Evolutionary conservation across 495 filamentous ascomycete species (phyloP).

Genomic region (Podospora comata): DNA sequence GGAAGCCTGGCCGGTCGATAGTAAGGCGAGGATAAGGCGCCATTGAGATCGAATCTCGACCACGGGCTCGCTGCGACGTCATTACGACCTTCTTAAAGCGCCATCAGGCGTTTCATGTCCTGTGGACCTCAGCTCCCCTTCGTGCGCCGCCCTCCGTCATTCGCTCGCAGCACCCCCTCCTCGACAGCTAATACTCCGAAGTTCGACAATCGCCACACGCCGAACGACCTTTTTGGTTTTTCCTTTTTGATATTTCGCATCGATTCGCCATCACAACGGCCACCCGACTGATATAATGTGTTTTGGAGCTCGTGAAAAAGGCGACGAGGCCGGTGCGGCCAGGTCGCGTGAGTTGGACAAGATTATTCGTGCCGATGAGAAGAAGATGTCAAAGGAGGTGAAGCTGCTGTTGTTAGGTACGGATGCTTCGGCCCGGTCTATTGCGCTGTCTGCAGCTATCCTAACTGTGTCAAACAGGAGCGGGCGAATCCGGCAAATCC

Average conservation of each 20-base stretch:
- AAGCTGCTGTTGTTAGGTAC: conserved; percentile 80
- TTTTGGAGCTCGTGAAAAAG: conserved; percentile 56
- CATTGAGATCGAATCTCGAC: conserved; percentile 2
- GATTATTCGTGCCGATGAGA: conserved; percentile 75
- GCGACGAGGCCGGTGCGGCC: conserved; percentile 44
- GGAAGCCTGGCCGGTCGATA: neutral
- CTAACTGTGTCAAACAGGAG: conserved; percentile 55
- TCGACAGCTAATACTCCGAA: neutral
- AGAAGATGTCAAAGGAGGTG: conserved; percentile 71
- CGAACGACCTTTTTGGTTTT: neutral
- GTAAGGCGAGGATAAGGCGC: neutral
- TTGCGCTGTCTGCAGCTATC: neutral
- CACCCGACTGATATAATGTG: conserved; percentile 47
- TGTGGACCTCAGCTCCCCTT: neutral
- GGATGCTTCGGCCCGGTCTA: conserved; percentile 26
- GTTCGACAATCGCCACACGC: neutral
- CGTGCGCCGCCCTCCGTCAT: conserved; percentile 1
- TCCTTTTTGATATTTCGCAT: neutral
- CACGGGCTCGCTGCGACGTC: neutral
- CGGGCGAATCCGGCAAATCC: conserved; percentile 96
- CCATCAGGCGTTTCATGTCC: conserved; percentile 3
- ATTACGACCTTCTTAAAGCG: neutral
- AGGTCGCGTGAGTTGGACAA: conserved; percentile 70
- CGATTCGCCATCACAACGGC: neutral
- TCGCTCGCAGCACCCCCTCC: neutral